Percentiles rank a stretch among this genome's conserved stretches.
These are phyloP conservation scores for Stemphylium vesicarium DNA, from an alignment of 2,329 filamentous ascomycete genomes.

Conservation along the genomic window DNA sequence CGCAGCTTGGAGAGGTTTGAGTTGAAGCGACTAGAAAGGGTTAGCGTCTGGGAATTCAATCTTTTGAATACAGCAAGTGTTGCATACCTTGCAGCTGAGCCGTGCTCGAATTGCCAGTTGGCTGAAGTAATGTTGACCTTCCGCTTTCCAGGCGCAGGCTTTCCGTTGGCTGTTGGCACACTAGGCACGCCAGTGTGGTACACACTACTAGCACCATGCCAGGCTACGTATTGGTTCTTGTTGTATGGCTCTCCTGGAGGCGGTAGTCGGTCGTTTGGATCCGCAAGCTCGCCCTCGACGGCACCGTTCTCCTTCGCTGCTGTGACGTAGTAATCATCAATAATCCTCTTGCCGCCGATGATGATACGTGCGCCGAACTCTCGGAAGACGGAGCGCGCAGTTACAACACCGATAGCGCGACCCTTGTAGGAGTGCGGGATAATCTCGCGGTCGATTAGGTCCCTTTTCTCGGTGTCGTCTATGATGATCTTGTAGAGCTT, in stretches of 20 bases:
- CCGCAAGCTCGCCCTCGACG: conserved; percentile 87
- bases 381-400: conserved; percentile 92
- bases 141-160: conserved; percentile 76
- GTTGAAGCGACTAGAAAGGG: conserved; percentile 76
- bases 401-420: conserved; percentile 94
- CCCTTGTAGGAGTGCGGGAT: conserved; percentile 99
- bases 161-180: conserved; percentile 76
- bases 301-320: conserved; percentile 77
- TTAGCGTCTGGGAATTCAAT: conserved; percentile 20
- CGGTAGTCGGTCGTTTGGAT: conserved; percentile 82
- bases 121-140: conserved; percentile 87
- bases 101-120: conserved; percentile 98
- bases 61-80: not conserved
- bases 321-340: conserved; percentile 87
- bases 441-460: conserved; percentile 92
- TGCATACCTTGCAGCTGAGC: conserved; percentile 83
- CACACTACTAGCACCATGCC: conserved; percentile 95
- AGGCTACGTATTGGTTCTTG: conserved; percentile 98
- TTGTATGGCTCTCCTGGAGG: conserved; percentile 88
- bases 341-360: conserved; percentile 83
- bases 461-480: conserved; percentile 94
- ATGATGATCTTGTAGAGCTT: conserved; percentile 98
- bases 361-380: conserved; percentile 96
- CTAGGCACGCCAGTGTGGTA: conserved; percentile 85
- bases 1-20: conserved; percentile 72